Conservation (phyloP, 139 green algal genomes). For the Volvox reticuliferus region DNA sequence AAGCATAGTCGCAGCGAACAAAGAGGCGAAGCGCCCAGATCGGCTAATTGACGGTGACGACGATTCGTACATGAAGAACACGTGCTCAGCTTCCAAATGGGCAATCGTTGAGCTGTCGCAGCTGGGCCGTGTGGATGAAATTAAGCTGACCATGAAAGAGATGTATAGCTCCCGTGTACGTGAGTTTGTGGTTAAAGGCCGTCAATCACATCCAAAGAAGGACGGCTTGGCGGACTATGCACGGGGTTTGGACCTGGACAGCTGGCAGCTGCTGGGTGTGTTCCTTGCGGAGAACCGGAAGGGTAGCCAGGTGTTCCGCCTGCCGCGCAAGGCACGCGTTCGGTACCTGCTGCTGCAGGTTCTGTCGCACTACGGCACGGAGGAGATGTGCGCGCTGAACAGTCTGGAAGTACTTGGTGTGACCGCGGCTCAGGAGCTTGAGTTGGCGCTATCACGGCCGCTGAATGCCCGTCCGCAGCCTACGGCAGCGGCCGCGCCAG, state of each 20-base stretch:
- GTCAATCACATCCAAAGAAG: slow-evolving; percentile 60
- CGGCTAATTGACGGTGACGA: slow-evolving; percentile 83
- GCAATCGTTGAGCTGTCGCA: slow-evolving; percentile 86
- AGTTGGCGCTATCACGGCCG: slow-evolving; percentile 74
- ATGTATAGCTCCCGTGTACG: slow-evolving; percentile 78
- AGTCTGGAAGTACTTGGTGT: slow-evolving; percentile 79
- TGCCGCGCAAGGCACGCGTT: slow-evolving; percentile 53
- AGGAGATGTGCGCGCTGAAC: slow-evolving; percentile 93
- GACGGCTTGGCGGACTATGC: slow-evolving; percentile 62
- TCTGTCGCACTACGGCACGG: slow-evolving; percentile 81
- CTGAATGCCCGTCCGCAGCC: not conserved
- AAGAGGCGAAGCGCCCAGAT: slow-evolving; percentile 76
- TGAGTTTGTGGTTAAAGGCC: slow-evolving; percentile 73
- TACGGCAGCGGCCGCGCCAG: not conserved
- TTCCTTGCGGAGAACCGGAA: slow-evolving; percentile 84
- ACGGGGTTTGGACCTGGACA: slow-evolving; percentile 57
- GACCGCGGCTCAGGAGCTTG: slow-evolving; percentile 87
- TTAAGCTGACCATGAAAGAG: slow-evolving; percentile 84
- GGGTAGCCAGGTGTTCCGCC: slow-evolving; percentile 79
- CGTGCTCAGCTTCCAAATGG: slow-evolving; percentile 85
- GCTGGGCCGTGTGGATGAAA: slow-evolving; percentile 69
- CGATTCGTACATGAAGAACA: slow-evolving; percentile 90
- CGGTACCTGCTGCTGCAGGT: slow-evolving; percentile 83
- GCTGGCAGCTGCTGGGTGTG: slow-evolving; percentile 81
- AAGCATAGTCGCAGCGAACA: slow-evolving; percentile 84